A percentile compares a stretch with the other conserved stretches of the same genome.
phyloP scores from a whole-genome alignment of 495 filamentous ascomycete species.

The Neurospora tetraspora region DNA sequence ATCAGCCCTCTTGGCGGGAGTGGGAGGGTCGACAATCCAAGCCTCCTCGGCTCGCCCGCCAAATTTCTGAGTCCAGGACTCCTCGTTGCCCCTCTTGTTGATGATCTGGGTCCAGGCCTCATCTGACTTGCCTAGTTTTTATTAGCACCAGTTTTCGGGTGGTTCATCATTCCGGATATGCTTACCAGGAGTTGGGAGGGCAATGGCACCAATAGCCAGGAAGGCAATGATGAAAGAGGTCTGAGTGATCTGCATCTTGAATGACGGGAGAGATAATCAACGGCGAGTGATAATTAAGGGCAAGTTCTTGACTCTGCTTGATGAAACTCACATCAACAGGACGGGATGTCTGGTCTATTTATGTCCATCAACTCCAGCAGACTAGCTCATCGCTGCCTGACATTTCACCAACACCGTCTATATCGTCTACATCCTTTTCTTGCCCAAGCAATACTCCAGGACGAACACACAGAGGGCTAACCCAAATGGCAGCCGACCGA shows the following conservation, averaged over 20 bases:
- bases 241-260: not conserved
- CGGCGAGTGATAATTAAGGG: not conserved
- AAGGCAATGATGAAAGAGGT: conserved; percentile 2
- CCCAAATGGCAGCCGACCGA: not conserved
- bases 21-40: too few relatives aligned
- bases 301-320: not conserved
- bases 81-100: not conserved
- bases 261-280: not conserved
- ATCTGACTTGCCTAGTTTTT: not conserved
- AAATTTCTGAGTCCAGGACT: not conserved
- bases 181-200: not conserved
- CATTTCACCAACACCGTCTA: not conserved
- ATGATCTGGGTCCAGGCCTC: not conserved
- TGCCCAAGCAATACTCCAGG: not conserved
- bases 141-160: not conserved
- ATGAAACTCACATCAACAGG: not conserved
- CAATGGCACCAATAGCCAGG: not conserved
- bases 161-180: not conserved
- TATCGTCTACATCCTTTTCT: not conserved
- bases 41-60: too few relatives aligned
- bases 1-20: too few relatives aligned
- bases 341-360: not conserved
- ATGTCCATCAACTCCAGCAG: not conserved
- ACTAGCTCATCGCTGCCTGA: not conserved
- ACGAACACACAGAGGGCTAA: not conserved